phyloP scores from a whole-genome alignment of 805 yeast species.

The Cyberlindnera nakhonratchasimensis region DNA sequence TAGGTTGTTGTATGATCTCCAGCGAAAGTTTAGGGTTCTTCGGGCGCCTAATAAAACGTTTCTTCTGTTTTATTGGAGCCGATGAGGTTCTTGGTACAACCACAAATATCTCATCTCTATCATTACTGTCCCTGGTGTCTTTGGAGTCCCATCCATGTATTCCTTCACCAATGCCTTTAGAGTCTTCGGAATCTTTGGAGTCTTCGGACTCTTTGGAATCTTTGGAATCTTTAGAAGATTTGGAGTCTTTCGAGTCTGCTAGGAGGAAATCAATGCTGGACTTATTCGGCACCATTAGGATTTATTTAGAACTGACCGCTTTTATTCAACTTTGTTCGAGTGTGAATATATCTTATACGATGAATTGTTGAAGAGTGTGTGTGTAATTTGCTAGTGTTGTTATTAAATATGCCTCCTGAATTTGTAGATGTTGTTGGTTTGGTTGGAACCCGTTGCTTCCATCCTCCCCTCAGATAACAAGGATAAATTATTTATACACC shows the following conservation, averaged over 20 bases:
- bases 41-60: conserved; percentile 20
- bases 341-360: too few species aligned
- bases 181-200: not conserved
- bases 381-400: too few species aligned
- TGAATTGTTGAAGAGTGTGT: too few species aligned
- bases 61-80: conserved; percentile 6
- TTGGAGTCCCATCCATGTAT: too few species aligned
- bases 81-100: conserved; percentile 18
- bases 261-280: conserved; percentile 25
- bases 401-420: too few species aligned
- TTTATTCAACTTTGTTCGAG: too few species aligned
- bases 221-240: too few species aligned
- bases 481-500: too few species aligned
- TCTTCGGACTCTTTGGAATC: not conserved
- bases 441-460: too few species aligned
- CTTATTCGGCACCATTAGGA: conserved; percentile 15
- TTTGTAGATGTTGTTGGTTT: too few species aligned
- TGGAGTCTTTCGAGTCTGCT: conserved; percentile 10
- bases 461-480: too few species aligned
- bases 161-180: not conserved
- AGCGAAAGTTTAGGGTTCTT: conserved; percentile 17
- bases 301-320: not conserved
- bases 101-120: conserved; percentile 3
- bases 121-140: not conserved
- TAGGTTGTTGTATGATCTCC: conserved; percentile 30